Percentiles rank a stretch among this genome's conserved stretches.
phyloP scores from a whole-genome alignment of 768 basidiomycete species.

The Serendipita sp. region DNA sequence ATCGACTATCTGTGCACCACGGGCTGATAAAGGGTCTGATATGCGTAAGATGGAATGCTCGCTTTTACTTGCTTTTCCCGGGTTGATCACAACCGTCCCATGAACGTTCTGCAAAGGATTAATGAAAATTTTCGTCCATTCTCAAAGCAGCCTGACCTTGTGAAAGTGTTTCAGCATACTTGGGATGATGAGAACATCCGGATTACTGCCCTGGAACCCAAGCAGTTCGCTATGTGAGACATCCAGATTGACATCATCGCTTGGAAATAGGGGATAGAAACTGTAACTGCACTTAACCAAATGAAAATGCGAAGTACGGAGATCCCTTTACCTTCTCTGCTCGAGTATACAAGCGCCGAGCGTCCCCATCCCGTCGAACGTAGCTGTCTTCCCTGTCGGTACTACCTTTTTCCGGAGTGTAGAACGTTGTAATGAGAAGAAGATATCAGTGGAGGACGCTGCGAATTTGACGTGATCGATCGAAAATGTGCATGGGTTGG shows the following conservation, averaged over 20 bases:
- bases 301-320: background rate
- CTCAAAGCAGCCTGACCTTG: conserved; percentile 38
- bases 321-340: conserved; percentile 54
- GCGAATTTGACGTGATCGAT: conserved; percentile 72
- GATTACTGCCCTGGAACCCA: conserved; percentile 35
- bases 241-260: conserved; percentile 67
- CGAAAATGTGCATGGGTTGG: conserved; percentile 77
- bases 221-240: conserved; percentile 55
- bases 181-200: conserved; percentile 75
- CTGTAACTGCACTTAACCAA: conserved; percentile 24
- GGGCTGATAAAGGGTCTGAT: background rate
- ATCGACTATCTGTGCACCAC: background rate
- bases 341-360: conserved; percentile 66
- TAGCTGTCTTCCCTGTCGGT: conserved; percentile 26
- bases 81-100: conserved; percentile 67
- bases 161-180: conserved; percentile 81
- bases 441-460: conserved; percentile 65
- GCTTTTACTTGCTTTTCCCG: conserved; percentile 32
- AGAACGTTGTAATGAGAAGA: conserved; percentile 80
- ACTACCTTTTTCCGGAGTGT: conserved; percentile 44
- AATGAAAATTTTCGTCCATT: background rate
- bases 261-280: conserved; percentile 89
- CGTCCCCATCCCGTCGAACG: conserved; percentile 61
- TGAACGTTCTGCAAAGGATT: conserved; percentile 45
- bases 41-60: background rate